Conservation (phyloP, 164 flowering plant genomes). For the Echeveria elegans region DNA sequence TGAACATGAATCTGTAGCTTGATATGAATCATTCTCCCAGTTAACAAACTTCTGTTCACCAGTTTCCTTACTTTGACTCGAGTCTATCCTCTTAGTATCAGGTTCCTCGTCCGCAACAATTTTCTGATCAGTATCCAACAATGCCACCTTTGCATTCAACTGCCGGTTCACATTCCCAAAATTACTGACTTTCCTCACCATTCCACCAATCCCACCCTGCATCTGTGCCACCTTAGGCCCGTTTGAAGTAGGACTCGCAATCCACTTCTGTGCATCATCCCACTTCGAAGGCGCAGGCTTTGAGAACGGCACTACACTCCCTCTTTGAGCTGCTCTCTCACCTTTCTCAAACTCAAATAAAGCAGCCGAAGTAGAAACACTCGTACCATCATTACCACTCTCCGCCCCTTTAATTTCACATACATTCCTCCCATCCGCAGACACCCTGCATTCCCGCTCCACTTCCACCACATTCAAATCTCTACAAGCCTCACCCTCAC, state of each 20-base stretch:
- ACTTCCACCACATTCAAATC: constrained; percentile 67
- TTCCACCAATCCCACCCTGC: constrained; percentile 26
- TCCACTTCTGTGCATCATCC: constrained; percentile 97
- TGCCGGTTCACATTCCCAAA: constrained; percentile 44
- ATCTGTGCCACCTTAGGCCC: constrained; percentile 30
- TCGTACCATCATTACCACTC: constrained; percentile 22
- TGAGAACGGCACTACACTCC: constrained; percentile 47
- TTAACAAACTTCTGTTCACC: constrained; percentile 35
- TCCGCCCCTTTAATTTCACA: constrained; percentile 37
- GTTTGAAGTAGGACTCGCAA: constrained; percentile 73
- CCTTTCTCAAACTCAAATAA: constrained; percentile 72
- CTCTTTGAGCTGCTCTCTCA: constrained; percentile 49
- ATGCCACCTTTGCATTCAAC: constrained; percentile 41
- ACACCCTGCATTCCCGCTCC: constrained; percentile 37
- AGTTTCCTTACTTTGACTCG: constrained; percentile 30
- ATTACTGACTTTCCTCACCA: constrained; percentile 27
- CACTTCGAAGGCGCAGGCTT: constrained; percentile 84
- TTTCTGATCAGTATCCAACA: constrained; percentile 58
- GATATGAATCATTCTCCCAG: constrained; percentile 40
- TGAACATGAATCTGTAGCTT: constrained; percentile 37
- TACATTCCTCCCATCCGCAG: constrained; percentile 21
- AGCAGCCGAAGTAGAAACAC: constrained; percentile 22
- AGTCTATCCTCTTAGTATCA: constrained; percentile 67
- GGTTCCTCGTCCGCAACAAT: constrained; percentile 44
- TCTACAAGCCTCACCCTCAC: constrained; percentile 44